Base-by-base conservation (phyloP, 345 rosid genomes). In the Excoecaria agallocha region DNA sequence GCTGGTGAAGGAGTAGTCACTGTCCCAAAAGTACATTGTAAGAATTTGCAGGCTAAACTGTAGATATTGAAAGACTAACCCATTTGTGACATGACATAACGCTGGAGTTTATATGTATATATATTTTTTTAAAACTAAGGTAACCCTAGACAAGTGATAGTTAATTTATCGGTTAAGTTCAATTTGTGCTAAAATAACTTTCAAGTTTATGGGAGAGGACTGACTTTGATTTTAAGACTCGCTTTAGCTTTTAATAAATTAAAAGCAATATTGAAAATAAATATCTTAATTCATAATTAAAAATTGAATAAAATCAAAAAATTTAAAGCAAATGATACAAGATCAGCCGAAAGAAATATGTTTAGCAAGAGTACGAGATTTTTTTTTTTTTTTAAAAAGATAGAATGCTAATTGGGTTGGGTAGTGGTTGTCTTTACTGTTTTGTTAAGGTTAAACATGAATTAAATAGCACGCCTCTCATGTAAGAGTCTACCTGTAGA, bases 401-500 rank as follows among this genome's bases (percentile, higher is more conserved):
- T 15, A 13, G 16, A 24, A 46, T 13, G 19, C 2, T 48, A 20
- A 49, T 50, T 20, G 60, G 60, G 56, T 51, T 51, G 13, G 49
- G 57, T 8, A 2, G 9, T 45, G 30, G 58, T 49, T 68, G 72
- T n/a, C 46, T 54, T 56, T 70, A 25, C 48, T 43, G 43, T 24
- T 58, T 45, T 58, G 46, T 25, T 12, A 15, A 24, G 39, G 5
- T 57, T 57, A 19, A 12, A 6, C 5, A 22, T 35, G 60, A 69
- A 72, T 72, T 62, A 65, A 55, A 74, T 54, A n/a, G 57, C 25
- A 5, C n/a, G 63, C 76, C 62, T n/a, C 12, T n/a, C n/a, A 25
- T 50, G 69, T 54, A 3, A 10, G n/a, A 16, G 54, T 25, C 45
- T 17, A 24, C 16, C 9, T 24, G 10, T 30, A 65, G 30, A 66